Evolutionary conservation across 768 basidiomycete species (phyloP).

Genomic region (Tulasnella sp.): DNA sequence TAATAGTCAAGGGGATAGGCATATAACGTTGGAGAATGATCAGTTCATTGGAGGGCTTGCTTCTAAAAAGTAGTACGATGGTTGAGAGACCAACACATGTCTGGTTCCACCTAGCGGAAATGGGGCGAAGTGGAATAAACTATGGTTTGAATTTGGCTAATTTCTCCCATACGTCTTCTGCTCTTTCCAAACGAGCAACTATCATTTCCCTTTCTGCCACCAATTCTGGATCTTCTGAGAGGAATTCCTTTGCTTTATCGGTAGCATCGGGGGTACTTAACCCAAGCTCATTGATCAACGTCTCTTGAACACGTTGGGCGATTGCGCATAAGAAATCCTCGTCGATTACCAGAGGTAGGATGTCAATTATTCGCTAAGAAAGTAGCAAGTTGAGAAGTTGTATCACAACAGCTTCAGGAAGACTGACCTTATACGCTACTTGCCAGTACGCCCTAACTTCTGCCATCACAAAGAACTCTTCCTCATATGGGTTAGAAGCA

Average conservation of each 20-base stretch:
- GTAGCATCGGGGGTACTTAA: conserved; percentile 20
- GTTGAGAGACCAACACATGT: background rate
- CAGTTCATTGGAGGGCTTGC: background rate
- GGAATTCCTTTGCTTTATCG: conserved; percentile 24
- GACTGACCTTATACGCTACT: conserved; percentile 38
- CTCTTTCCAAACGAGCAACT: conserved; percentile 24
- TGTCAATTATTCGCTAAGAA: conserved; percentile 41
- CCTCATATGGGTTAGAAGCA: conserved; percentile 28
- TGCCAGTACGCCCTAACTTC: conserved; percentile 45
- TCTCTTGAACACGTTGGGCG: conserved; percentile 25
- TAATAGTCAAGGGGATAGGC: background rate
- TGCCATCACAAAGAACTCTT: conserved; percentile 41
- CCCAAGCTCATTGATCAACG: conserved; percentile 29
- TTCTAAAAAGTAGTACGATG: background rate
- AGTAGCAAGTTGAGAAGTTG: background rate
- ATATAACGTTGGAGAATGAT: background rate
- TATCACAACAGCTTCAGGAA: background rate
- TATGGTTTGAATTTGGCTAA: conserved; percentile 24
- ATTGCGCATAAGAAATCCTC: conserved; percentile 33
- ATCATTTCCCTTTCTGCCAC: conserved; percentile 26
- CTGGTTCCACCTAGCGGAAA: background rate
- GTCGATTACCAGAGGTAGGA: conserved; percentile 39
- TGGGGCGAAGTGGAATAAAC: background rate
- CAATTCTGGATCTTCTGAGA: conserved; percentile 36
- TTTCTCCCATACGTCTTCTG: conserved; percentile 32